Evolutionary conservation across 257 asterid species (phyloP), one percentile per base, ranked within the genome.

Genomic region (Prunella vulgaris): DNA sequence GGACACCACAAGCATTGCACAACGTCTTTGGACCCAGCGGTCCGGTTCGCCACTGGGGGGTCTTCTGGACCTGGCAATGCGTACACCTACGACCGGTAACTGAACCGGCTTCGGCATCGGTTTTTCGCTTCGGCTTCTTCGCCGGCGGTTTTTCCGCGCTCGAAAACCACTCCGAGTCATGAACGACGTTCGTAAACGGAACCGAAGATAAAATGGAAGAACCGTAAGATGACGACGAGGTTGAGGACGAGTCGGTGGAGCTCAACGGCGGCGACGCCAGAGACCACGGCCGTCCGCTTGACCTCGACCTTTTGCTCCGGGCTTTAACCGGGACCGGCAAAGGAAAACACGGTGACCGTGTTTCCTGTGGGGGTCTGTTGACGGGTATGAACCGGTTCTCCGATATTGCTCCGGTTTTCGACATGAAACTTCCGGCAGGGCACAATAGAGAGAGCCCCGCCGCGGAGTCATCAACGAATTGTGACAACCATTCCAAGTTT

Each of bases 41-140:
- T 14, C 96, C 96, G 76, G 93, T 77, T 72, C 96, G 80, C 96
- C 96, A 90, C 79, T 90, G 96, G 2, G 96, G 96, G 14, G 96
- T 90, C 72, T 87, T 87, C 35, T 85, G 89, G 15, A 90, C 96
- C 70, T 82, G 86, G 9, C 96, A 90, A 54, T 90, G 96, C 17
- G 77, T 90, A 17, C 96, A 90, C 66, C 89, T 71, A 1, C 95
- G 93, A 54, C 84, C 87, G 9, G 88, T 33, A 0, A 75, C 69
- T 8, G 79, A 69, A 28, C 90, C 85, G 77, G 37, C 13, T 2
- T 87, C 95, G 3, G 70, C 32, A 5, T 74, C 76, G 12, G 78
- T 51, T 63, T 79, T 84, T 13, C 79, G 78, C 78, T 84, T 90
- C 66, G 56, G 78, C 71, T 90, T 90, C 76, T 90, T 90, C 6